Conservation (phyloP, 2,329 filamentous ascomycete genomes). For the Cladosporium sp. region DNA sequence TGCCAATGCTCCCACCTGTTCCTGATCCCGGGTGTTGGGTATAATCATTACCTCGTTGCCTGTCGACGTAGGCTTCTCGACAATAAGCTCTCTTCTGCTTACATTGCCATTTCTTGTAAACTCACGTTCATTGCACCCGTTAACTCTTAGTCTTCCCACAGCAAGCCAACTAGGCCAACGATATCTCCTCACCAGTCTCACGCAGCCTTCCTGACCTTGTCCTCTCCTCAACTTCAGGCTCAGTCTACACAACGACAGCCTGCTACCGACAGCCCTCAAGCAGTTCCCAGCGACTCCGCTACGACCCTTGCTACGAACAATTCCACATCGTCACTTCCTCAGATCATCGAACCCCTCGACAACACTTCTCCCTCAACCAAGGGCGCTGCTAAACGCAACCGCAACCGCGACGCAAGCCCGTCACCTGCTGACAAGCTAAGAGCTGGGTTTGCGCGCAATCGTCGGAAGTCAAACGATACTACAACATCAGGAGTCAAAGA, state of each 20-base stretch:
- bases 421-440: conserved; percentile 73
- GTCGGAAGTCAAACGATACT: conserved; percentile 51
- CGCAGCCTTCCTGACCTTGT: conserved; percentile 51
- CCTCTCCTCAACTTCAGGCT: conserved; percentile 47
- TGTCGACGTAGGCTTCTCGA: conserved; percentile 9
- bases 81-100: not conserved
- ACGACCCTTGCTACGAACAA: conserved; percentile 23
- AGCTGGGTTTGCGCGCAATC: conserved; percentile 63
- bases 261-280: conserved; percentile 28
- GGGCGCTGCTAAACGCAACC: conserved; percentile 51
- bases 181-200: conserved; percentile 53
- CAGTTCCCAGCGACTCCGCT: not conserved
- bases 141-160: conserved; percentile 8
- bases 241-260: conserved; percentile 29
- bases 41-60: not conserved
- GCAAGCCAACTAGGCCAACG: conserved; percentile 31
- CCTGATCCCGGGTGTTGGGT: not conserved
- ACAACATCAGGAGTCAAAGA: conserved; percentile 9
- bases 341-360: conserved; percentile 34
- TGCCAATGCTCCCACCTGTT: conserved; percentile 20
- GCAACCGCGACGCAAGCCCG: conserved; percentile 41
- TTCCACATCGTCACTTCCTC: conserved; percentile 39
- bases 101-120: not conserved
- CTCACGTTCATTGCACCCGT: not conserved
- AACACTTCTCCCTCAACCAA: conserved; percentile 26